These are phyloP conservation scores for Chalaropsis ovoidea DNA, from an alignment of 2,329 filamentous ascomycete genomes.

Conservation along the genomic window DNA sequence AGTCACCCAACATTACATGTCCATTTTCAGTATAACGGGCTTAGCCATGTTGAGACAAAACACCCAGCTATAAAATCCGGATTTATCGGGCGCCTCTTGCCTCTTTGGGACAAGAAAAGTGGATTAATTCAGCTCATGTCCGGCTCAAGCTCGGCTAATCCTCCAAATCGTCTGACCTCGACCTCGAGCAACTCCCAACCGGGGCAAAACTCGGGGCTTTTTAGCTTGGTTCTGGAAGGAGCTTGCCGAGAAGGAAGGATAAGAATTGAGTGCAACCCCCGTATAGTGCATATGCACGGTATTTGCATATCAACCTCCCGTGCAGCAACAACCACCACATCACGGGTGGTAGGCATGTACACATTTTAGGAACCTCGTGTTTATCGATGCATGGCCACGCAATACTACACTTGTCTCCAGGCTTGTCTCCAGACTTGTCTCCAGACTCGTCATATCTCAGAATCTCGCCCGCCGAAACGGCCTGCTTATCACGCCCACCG, in stretches of 20 bases:
- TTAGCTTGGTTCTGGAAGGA: slow-evolving; percentile 2
- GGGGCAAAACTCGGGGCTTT: background rate
- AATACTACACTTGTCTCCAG: background rate
- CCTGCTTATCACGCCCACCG: background rate
- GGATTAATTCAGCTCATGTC: background rate
- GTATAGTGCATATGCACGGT: background rate
- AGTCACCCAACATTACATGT: slow-evolving; percentile 1
- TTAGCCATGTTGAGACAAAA: background rate
- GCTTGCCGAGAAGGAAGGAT: slow-evolving; percentile 5
- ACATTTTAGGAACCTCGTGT: background rate
- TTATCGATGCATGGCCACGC: background rate
- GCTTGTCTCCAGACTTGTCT: no score
- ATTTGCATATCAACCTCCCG: background rate
- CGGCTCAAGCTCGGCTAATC: background rate
- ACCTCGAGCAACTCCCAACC: background rate
- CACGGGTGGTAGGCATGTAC: background rate
- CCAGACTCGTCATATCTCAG: background rate
- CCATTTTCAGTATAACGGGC: background rate
- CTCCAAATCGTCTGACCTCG: background rate
- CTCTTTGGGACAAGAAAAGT: background rate
- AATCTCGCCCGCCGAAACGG: background rate
- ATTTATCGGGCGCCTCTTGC: background rate
- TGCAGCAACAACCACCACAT: no score
- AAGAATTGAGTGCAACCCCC: background rate
- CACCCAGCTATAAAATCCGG: background rate